phyloP scores from a whole-genome alignment of 148 eudicot genomes.

The Fallopia convolvulus region DNA sequence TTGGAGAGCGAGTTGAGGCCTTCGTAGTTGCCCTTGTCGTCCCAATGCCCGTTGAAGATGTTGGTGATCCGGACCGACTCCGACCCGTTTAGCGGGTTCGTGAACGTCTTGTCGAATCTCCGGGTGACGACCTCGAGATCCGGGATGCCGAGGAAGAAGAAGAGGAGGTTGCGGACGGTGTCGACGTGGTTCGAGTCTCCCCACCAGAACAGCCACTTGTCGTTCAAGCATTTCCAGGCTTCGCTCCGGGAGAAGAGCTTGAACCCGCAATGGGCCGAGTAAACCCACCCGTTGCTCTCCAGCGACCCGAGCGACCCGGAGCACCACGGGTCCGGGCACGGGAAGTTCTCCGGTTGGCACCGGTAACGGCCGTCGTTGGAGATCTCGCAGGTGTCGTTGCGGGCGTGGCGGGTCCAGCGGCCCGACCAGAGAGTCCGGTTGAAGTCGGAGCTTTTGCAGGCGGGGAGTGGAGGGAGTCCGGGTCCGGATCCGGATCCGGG shows the following conservation, averaged over 20 bases:
- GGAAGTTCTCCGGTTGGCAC: slow-evolving; percentile 45
- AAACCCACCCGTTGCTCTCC: slow-evolving; percentile 97
- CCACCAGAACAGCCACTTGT: slow-evolving; percentile 87
- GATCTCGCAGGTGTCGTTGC: slow-evolving; percentile 50
- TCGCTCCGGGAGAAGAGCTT: slow-evolving; percentile 29
- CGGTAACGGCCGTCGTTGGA: slow-evolving; percentile 69
- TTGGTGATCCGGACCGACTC: slow-evolving; percentile 66
- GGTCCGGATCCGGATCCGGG: slow-evolving; percentile 25
- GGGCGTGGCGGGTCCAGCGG: slow-evolving; percentile 88
- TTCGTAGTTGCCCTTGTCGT: slow-evolving; percentile 49
- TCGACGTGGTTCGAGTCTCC: slow-evolving; percentile 98
- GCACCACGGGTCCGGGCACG: slow-evolving; percentile 80
- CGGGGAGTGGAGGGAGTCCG: slow-evolving; percentile 28
- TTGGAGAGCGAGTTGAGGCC: slow-evolving; percentile 78
- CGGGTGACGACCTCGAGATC: slow-evolving; percentile 47
- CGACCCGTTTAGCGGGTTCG: slow-evolving; percentile 49
- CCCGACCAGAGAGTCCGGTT: slow-evolving; percentile 68
- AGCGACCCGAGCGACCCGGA: slow-evolving; percentile 58
- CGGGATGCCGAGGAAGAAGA: slow-evolving; percentile 46
- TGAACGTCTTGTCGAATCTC: slow-evolving; percentile 60
- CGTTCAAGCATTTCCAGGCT: slow-evolving; percentile 77
- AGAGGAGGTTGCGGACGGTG: slow-evolving; percentile 72
- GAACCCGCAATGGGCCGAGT: slow-evolving; percentile 90
- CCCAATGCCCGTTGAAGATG: slow-evolving; percentile 82
- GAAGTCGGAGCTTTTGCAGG: slow-evolving; percentile 54